These are phyloP conservation scores for Grosmannia serpens DNA, from an alignment of 2,329 filamentous ascomycete species.

Conservation along the genomic window DNA sequence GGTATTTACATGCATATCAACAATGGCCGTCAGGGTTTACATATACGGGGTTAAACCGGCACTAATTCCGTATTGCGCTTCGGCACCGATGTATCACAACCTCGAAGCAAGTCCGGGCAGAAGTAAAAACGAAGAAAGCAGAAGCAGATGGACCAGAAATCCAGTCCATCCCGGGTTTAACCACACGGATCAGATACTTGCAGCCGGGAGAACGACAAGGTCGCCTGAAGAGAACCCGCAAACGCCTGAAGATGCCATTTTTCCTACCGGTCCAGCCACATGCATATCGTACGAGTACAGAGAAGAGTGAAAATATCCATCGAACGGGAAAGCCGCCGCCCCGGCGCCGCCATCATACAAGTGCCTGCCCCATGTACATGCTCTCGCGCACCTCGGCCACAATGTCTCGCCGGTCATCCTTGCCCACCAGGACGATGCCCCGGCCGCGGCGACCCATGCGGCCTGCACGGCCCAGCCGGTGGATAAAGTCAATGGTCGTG, in stretches of 20 bases:
- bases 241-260: neutral
- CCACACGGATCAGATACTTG: neutral
- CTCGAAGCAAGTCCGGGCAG: neutral
- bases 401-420: conserved; percentile 78
- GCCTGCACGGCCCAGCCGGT: conserved; percentile 81
- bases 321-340: neutral
- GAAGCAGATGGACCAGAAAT: neutral
- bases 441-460: conserved; percentile 85
- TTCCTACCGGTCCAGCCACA: neutral
- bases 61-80: neutral
- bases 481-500: conserved; percentile 95
- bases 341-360: conserved; percentile 53
- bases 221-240: neutral
- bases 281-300: neutral
- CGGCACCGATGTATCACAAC: neutral
- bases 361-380: conserved; percentile 70
- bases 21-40: neutral
- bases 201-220: neutral
- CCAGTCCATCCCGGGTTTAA: neutral
- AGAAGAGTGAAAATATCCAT: neutral
- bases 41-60: neutral
- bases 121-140: neutral
- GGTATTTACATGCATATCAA: neutral
- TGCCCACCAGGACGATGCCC: conserved; percentile 82
- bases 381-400: conserved; percentile 85